Evolutionary conservation across 1,284 basidiomycete species (phyloP), one percentile per base, ranked within the genome.

Genomic region (Leccinum griseonigrum): DNA sequence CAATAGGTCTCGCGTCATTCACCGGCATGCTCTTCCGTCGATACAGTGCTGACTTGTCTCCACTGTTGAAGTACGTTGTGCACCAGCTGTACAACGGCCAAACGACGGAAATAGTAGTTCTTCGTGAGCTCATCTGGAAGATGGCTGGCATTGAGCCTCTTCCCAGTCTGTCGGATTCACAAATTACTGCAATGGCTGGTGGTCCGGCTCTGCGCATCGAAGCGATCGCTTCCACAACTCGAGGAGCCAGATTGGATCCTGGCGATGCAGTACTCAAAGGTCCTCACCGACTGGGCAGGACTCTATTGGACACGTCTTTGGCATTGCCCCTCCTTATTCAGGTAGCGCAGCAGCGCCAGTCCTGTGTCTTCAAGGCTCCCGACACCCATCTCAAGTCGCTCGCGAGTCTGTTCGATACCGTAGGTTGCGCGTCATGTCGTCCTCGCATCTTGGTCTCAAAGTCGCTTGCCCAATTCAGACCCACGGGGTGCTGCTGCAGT

Each of bases 101-200:
- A 71, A 87, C 91, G 1, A 91, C 92, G 18, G 97, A 98, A 70
- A 86, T 99, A 53, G 84, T 97, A 36, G 92, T 99, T 36, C 80
- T 99, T 26, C 87, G 92, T 52, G 95, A 98, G 72, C 79, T 99
- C 58, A 92, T 99, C 61, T 91, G 88, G 81, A 94, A 95, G 73
- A 98, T 98, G 94, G 90, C 94, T 4, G 95, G 93, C 4, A 94
- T 98, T 64, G 92, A 98, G 70, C 92, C 94, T 10, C 79, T 98
- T 56, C 92, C 92, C 1, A 94, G 88, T 73, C 80, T 98, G 52
- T 93, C 94, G 1, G 93, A 97, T 65, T 81, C 87, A 0, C 96
- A 99, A 74, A 86, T 99, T 55, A 76, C 84, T 38, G 93, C 94
- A 1, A 94, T 97, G 83, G 91, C 92, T 3, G 94, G 96, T 58